Conservation (phyloP, 2,329 filamentous ascomycete species). For the Leptographium procerum region DNA sequence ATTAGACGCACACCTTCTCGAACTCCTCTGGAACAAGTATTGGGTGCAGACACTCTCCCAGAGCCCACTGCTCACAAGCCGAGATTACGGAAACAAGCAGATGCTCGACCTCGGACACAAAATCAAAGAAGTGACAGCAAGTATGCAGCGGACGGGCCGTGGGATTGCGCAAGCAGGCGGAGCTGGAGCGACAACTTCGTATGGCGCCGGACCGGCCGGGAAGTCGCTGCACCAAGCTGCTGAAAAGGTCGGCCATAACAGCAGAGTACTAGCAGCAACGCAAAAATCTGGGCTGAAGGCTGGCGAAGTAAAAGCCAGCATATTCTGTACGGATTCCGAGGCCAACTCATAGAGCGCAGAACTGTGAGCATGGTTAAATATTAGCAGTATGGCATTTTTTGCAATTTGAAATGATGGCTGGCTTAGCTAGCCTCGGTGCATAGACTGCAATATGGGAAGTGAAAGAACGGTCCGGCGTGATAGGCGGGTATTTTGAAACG, state of each 20-base stretch:
- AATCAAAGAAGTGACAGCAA: slow-evolving; percentile 51
- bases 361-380: background rate
- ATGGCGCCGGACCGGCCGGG: slow-evolving; percentile 12
- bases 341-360: background rate
- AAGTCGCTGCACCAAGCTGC: slow-evolving; percentile 36
- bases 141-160: slow-evolving; percentile 22
- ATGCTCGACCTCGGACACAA: slow-evolving; percentile 81
- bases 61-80: slow-evolving; percentile 80
- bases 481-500: no score
- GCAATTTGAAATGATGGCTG: no score
- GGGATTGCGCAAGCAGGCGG: slow-evolving; percentile 15
- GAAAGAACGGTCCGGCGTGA: no score
- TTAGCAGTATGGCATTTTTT: background rate
- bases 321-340: slow-evolving; percentile 31
- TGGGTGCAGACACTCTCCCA: slow-evolving; percentile 95
- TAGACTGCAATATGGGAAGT: no score
- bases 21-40: slow-evolving; percentile 96
- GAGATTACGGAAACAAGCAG: slow-evolving; percentile 86
- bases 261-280: slow-evolving; percentile 49
- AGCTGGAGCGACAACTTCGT: slow-evolving; percentile 17
- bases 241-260: slow-evolving; percentile 48
- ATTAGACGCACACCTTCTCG: slow-evolving; percentile 75
- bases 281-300: slow-evolving; percentile 53
- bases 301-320: slow-evolving; percentile 48
- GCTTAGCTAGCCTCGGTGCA: no score